These are phyloP conservation scores for Juglanconis sp. DNA, from an alignment of 2,329 filamentous ascomycete genomes.

Conservation along the genomic window DNA sequence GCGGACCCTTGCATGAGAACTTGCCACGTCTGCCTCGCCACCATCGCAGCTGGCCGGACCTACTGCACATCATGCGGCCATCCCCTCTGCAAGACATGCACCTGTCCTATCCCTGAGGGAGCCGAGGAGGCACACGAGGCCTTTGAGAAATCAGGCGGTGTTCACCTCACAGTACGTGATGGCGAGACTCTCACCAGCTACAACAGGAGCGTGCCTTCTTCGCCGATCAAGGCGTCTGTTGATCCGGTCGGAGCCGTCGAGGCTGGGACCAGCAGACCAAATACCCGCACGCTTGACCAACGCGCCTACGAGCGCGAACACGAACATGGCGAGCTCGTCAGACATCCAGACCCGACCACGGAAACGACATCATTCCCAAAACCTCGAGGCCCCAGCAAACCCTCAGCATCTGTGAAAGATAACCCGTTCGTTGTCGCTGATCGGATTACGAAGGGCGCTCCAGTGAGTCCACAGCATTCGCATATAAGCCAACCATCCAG, in stretches of 20 bases:
- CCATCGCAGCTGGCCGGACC: conserved; percentile 31
- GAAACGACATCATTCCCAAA: neutral
- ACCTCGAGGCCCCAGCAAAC: neutral
- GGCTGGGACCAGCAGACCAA: neutral
- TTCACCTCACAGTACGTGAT: conserved; percentile 17
- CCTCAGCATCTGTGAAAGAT: conserved; percentile 12
- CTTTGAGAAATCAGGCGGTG: conserved; percentile 18
- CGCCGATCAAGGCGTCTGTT: neutral
- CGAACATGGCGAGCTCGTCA: neutral
- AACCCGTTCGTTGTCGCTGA: conserved; percentile 26
- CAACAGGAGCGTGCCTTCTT: conserved; percentile 12
- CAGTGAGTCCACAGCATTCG: neutral
- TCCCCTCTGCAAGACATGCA: conserved; percentile 46
- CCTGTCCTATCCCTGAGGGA: conserved; percentile 30
- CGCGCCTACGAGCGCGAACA: neutral
- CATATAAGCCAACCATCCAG: neutral
- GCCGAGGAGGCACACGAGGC: conserved; percentile 21
- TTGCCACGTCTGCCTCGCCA: conserved; percentile 50
- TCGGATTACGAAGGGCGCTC: conserved; percentile 10
- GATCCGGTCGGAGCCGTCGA: neutral
- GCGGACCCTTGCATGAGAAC: conserved; percentile 25
- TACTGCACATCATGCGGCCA: conserved; percentile 50
- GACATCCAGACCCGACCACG: neutral
- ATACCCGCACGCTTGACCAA: neutral
- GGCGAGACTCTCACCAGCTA: conserved; percentile 17